Conservation (phyloP, 1,284 basidiomycete genomes). For the Polyporus tsugae region DNA sequence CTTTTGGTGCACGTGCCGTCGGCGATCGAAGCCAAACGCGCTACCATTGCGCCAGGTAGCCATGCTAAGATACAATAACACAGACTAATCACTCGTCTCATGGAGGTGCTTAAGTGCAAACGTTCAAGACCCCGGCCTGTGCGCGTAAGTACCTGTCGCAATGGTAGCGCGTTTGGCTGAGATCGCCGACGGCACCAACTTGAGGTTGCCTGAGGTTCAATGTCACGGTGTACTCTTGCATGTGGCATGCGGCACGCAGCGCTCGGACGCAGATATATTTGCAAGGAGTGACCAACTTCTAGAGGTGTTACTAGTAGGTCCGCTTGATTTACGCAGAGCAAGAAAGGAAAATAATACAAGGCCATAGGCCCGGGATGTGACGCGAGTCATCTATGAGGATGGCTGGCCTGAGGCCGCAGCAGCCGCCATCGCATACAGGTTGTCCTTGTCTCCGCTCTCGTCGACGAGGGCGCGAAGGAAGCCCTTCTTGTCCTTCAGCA, state of each 20-base stretch:
- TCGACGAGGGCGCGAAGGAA: slow-evolving; percentile 66
- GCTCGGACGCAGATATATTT: too few species aligned
- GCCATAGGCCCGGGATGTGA: too few species aligned
- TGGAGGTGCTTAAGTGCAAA: too few species aligned
- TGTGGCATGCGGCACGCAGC: too few species aligned
- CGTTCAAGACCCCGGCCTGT: too few species aligned
- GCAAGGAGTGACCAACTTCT: too few species aligned
- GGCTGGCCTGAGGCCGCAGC: background rate
- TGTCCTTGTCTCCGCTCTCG: slow-evolving; percentile 59
- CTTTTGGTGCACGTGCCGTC: slow-evolving; percentile 77
- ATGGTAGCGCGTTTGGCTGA: slow-evolving; percentile 90
- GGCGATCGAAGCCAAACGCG: slow-evolving; percentile 87
- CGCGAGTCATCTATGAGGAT: background rate
- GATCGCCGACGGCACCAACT: slow-evolving; percentile 71
- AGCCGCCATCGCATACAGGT: slow-evolving; percentile 53
- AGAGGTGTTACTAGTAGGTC: too few species aligned
- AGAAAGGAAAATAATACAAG: too few species aligned
- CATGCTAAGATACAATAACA: slow-evolving; percentile 32
- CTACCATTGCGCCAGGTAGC: slow-evolving; percentile 83
- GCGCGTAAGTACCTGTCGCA: slow-evolving; percentile 63
- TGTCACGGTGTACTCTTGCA: too few species aligned
- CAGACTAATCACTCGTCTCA: too few species aligned
- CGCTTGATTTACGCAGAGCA: too few species aligned
- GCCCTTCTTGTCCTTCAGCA: slow-evolving; percentile 62
- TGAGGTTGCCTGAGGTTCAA: slow-evolving; percentile 65